phyloP scores from a whole-genome alignment of 495 filamentous ascomycete species.

The Lichenothelia convexa region DNA sequence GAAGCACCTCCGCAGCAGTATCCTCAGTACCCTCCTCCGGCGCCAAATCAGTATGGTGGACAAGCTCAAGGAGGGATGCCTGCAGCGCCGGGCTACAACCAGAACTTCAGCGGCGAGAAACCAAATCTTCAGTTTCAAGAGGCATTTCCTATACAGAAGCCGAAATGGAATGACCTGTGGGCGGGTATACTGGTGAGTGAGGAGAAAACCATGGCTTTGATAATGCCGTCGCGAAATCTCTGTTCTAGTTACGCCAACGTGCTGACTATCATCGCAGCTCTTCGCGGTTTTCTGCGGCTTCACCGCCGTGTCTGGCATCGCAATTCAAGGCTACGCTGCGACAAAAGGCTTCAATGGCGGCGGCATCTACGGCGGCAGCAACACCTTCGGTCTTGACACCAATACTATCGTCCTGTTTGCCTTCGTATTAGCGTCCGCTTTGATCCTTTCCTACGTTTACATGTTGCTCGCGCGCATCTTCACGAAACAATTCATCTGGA shows the following conservation, averaged over 20 bases:
- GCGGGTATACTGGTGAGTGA: constrained; percentile 62
- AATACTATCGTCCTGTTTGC: constrained; percentile 74
- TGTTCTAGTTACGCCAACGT: too few relatives aligned
- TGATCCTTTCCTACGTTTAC: constrained; percentile 58
- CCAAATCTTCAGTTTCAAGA: constrained; percentile 68
- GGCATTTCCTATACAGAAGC: constrained; percentile 59
- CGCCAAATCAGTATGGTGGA: neutral
- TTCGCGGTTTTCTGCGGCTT: constrained; percentile 58
- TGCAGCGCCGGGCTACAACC: constrained; percentile 7
- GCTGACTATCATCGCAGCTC: too few relatives aligned
- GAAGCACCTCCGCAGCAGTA: neutral
- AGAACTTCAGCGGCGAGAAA: constrained; percentile 23
- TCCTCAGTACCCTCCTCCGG: neutral
- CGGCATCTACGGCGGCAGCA: constrained; percentile 50
- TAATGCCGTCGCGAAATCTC: constrained; percentile 19
- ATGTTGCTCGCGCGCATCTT: constrained; percentile 60
- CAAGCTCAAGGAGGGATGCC: neutral
- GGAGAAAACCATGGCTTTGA: constrained; percentile 10
- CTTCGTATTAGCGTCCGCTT: constrained; percentile 52
- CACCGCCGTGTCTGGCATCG: constrained; percentile 55
- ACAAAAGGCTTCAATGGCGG: constrained; percentile 49
- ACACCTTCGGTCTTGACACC: constrained; percentile 52
- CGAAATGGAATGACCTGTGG: constrained; percentile 82
- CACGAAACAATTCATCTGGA: constrained; percentile 83
- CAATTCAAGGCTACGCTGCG: constrained; percentile 55